Evolutionary conservation across 148 eudicot genomes (phyloP).

Genomic region (Camellia japonica): DNA sequence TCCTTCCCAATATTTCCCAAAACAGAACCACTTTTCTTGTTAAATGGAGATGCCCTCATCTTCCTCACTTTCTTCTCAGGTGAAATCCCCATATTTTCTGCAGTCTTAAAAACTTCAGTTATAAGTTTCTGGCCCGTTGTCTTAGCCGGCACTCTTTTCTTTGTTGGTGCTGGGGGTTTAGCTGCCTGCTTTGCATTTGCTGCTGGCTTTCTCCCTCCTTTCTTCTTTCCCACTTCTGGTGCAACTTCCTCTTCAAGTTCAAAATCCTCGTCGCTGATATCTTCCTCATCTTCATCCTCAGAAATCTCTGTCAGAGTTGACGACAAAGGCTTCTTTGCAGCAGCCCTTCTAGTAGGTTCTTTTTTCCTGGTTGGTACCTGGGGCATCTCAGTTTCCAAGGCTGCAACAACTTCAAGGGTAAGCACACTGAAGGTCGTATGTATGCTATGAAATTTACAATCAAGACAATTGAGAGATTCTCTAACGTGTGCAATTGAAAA

Average conservation of each 20-base stretch:
- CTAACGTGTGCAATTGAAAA: too few species aligned
- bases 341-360: constrained; percentile 39
- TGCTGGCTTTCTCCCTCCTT: constrained; percentile 56
- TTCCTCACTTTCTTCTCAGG: constrained; percentile 92
- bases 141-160: constrained; percentile 62
- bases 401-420: constrained; percentile 25
- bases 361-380: constrained; percentile 30
- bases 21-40: constrained; percentile 77
- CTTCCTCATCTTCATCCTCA: constrained; percentile 43
- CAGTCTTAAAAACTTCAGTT: constrained; percentile 56
- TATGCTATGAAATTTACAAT: too few species aligned
- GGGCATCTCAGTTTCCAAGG: constrained; percentile 46
- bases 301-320: constrained; percentile 41
- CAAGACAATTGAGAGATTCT: too few species aligned
- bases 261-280: constrained; percentile 36
- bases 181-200: constrained; percentile 38
- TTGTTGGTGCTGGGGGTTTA: constrained; percentile 41
- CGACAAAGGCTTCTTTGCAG: constrained; percentile 35
- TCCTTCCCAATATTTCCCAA: constrained; percentile 28
- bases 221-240: constrained; percentile 36
- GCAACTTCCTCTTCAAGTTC: constrained; percentile 30
- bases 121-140: constrained; percentile 54
- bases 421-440: not conserved
- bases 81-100: constrained; percentile 44
- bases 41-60: constrained; percentile 83